Evolutionary conservation across 176 grass and related monocot genomes (phyloP), one percentile per base, ranked within the genome.

Genomic region (Tillandsia fasciculata): DNA sequence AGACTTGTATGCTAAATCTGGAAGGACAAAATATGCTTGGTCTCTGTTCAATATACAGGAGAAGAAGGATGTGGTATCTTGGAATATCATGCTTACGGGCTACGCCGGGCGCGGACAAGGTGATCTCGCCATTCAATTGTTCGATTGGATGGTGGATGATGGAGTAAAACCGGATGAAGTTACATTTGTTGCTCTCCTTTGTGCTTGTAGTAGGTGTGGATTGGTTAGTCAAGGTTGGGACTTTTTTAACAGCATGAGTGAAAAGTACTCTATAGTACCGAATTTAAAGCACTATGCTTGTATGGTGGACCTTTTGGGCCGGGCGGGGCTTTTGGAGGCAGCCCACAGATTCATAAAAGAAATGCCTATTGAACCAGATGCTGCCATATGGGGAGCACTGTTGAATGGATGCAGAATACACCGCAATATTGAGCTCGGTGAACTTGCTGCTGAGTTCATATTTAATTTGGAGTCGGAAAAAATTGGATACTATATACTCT

Each of bases 281-380:
- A 92, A 97, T 85, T 79, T 92, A 26, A 97, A 74, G 71, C 93
- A 97, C 68, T 97, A 97, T 78, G 86, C 89, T 54, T 92, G 93
- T 80, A 87, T 97, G 84, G 93, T 97, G 71, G 88, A 97, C 83
- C 83, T 97, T 26, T 74, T 97, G 42, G 86, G 93, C 59, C 89
- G 89, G 17, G 84, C 83, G 47, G 93, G 93, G 47, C 79, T 57
- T 50, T 72, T 97, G 64, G 70, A 81, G 56, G 81, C 85, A 90
- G 93, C 86, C 11, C 73, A 85, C 48, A 79, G 87, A 11, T 81
- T 97, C 66, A 92, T 97, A 76, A 76, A 81, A 70, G 79, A 82
- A 67, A 92, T 96, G 86, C 83, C 76, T 75, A 73, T 88, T 49
- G 68, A 74, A 53, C 91, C 91, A 63, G 91, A 96, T 79, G 87